Conservation (phyloP, 1,139 yeast species). For the Taphrina populina region DNA sequence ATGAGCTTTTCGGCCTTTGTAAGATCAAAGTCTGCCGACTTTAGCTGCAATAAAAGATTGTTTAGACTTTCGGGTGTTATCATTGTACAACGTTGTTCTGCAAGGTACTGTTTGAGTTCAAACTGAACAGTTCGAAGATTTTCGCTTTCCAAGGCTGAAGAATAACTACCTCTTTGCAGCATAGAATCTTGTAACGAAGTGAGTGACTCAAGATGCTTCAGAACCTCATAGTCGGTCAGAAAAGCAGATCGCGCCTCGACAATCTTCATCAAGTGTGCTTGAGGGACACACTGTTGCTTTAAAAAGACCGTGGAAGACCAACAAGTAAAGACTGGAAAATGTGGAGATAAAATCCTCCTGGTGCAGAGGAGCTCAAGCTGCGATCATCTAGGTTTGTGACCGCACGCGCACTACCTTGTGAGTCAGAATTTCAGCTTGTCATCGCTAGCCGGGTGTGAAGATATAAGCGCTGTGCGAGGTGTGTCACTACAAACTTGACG, state of each 20-base stretch:
- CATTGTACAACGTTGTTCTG: slow-evolving; percentile 5
- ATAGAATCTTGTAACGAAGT: slow-evolving; percentile 23
- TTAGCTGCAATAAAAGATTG: slow-evolving; percentile 1
- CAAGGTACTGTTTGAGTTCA: slow-evolving; percentile 28
- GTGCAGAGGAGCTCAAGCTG: no score
- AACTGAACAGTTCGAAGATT: slow-evolving; percentile 35
- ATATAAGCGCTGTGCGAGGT: no score
- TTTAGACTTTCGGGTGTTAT: slow-evolving; percentile 4
- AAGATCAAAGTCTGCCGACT: neutral
- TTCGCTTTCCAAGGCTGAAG: slow-evolving; percentile 30
- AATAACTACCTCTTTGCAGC: slow-evolving; percentile 18
- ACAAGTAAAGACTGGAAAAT: no score
- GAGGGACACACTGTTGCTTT: no score
- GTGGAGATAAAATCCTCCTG: no score
- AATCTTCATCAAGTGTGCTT: slow-evolving; percentile 30
- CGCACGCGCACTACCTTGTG: no score
- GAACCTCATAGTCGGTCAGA: slow-evolving; percentile 34
- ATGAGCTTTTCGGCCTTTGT: slow-evolving; percentile 36
- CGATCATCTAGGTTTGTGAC: no score
- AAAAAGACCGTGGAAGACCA: no score
- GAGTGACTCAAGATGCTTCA: slow-evolving; percentile 25
- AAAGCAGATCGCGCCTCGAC: slow-evolving; percentile 31
- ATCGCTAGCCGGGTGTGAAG: no score
- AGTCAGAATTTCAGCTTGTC: no score
- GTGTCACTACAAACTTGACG: no score